Percentiles rank a stretch among this genome's conserved stretches.
Evolutionary conservation across 2,329 filamentous ascomycete genomes (phyloP).

Genomic region (Penicillium oxalicum): DNA sequence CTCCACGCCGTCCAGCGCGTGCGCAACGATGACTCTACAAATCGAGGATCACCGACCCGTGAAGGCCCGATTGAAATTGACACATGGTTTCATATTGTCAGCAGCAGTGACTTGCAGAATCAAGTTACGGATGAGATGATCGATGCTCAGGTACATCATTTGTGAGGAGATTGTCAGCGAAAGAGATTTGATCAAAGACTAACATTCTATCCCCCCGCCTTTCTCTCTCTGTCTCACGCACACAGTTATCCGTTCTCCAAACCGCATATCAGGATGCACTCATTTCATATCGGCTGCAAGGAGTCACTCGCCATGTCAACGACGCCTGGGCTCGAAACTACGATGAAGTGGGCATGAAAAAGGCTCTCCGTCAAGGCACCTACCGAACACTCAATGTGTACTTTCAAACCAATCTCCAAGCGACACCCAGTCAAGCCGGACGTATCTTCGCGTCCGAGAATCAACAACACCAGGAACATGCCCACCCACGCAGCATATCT

Average conservation of each 20-base stretch:
- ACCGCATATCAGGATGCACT: conserved; percentile 40
- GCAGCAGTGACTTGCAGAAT: conserved; percentile 23
- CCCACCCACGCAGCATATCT: no score
- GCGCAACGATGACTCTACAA: conserved; percentile 12
- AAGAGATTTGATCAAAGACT: no score
- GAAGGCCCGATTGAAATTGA: conserved; percentile 31
- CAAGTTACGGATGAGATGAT: conserved; percentile 32
- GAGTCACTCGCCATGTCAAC: conserved; percentile 48
- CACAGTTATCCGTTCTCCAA: conserved; percentile 38
- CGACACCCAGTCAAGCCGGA: conserved; percentile 18
- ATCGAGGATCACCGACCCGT: conserved; percentile 14
- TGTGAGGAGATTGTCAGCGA: no score
- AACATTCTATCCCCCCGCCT: neutral
- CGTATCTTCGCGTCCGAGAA: conserved; percentile 1
- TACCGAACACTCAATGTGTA: conserved; percentile 55
- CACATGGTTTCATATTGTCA: conserved; percentile 42
- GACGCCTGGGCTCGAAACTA: conserved; percentile 49
- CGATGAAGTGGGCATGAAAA: conserved; percentile 49
- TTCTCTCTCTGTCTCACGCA: neutral
- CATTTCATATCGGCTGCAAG: conserved; percentile 47
- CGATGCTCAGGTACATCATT: conserved; percentile 26
- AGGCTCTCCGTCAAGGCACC: conserved; percentile 47
- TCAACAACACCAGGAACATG: no score
- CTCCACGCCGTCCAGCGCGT: conserved; percentile 23
- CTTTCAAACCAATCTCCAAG: conserved; percentile 51